A percentile compares a stretch with the other conserved stretches of the same genome.
These are phyloP conservation scores for Moringa oleifera DNA, from an alignment of 345 rosid species.

Conservation along the genomic window DNA sequence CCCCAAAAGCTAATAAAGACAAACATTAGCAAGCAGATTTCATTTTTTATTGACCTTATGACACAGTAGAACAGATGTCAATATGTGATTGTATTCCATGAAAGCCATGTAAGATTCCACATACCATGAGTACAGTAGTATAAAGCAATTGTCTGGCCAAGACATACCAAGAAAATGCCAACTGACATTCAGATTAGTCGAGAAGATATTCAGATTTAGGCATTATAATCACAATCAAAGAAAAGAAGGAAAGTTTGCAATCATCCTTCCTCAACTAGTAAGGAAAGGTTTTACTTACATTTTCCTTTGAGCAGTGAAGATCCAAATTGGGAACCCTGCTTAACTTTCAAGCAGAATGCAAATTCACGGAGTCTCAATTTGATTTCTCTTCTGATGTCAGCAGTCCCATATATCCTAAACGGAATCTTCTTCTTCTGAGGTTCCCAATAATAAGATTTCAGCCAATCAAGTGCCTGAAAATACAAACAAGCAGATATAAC, in stretches of 20 bases:
- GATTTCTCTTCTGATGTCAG: conserved; percentile 51
- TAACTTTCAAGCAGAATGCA: conserved; percentile 40
- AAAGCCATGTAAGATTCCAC: neutral
- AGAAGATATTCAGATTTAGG: neutral
- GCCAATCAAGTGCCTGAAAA: conserved; percentile 90
- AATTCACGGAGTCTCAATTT: conserved; percentile 54
- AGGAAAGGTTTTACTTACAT: conserved; percentile 26
- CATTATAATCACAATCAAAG: neutral
- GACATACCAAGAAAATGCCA: neutral
- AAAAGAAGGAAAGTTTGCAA: conserved; percentile 3
- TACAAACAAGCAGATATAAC: no score
- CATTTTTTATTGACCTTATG: neutral
- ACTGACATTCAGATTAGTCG: neutral
- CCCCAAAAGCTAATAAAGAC: neutral
- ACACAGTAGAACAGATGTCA: no score
- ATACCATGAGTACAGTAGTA: neutral
- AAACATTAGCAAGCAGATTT: neutral
- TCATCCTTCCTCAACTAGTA: neutral
- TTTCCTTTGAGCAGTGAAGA: conserved; percentile 39
- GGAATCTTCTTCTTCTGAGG: conserved; percentile 63
- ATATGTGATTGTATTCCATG: neutral
- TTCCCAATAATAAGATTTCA: conserved; percentile 76
- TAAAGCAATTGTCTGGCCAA: neutral
- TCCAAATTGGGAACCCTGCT: conserved; percentile 31
- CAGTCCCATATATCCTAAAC: conserved; percentile 42